Base-by-base conservation (phyloP, 2,329 filamentous ascomycete species). In the Monosporascus sp. region DNA sequence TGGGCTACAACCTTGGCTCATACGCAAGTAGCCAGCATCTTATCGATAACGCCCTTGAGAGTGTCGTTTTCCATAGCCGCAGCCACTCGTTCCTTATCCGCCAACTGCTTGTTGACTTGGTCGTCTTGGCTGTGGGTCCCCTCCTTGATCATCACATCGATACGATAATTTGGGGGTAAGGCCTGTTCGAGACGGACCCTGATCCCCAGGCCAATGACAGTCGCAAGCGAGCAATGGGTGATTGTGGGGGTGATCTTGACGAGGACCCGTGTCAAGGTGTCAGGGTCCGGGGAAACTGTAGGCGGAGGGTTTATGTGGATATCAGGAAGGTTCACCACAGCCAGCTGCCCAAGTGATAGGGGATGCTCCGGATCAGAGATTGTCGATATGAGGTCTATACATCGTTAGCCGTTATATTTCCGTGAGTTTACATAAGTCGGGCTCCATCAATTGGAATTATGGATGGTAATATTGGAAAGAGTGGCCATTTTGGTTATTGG, bases 311-410 rank as follows among this genome's bases (percentile, higher is more conserved):
- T 78, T 61, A 99, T 90, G 64, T 84, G 80, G 64, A 99, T 97
- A 71, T 99, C 94, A 34, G 89, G 86, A n/a, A 99, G 84, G 62
- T 95, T 97, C 61, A 99, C 91, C 50, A 99, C 94, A 36, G 92
- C 91, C 41, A 99, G 81, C 64, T 94, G 91, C 57, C 92, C 94
- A 48, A 99, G 82, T 3, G 93, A 96, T 51, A 97, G 84, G 38
- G 94, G 94, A 68, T 99, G 94, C 74, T 99, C 94, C 2, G 94
- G 94, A 71, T 99, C 94, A 24, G 90, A 93, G 66, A 99, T 97
- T 62, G 89, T 88, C 59, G 91, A 90, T 64, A 99, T 94, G 56
- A 99, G 81, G 75, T 99, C 93, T 94, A 59, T 54, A 52, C 58
- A 57, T 56, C 48, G 58, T 67, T 53, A 66, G 63, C 51, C 5